Evolutionary conservation across 768 basidiomycete species (phyloP), one percentile per base, ranked within the genome.

Genomic region (Russula brevipes): DNA sequence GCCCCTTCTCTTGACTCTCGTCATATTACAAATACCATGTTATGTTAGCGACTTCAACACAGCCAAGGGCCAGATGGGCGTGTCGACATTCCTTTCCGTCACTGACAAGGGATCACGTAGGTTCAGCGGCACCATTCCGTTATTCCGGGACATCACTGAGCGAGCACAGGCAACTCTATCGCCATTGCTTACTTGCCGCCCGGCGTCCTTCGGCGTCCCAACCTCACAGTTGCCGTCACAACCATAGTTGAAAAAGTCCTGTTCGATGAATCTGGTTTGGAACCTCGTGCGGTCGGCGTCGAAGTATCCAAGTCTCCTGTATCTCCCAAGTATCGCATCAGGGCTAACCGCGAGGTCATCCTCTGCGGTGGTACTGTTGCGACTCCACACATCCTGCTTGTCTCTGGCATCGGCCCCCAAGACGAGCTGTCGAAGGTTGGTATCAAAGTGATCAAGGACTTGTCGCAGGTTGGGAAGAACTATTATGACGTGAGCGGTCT

Each of bases 361-460:
- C 30, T 71, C 45, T 39, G 58, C 14, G 69, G 65, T 19, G 71
- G 71, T n/a, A 24, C 63, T 17, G 36, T 70, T 56, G 68, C 61
- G n/a, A 68, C 76, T 1, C 73, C 79, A 36, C 77, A 79, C 50
- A 64, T 80, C 17, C 72, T 80, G 1, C 71, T 78, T 54, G 69
- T 79, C 14, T 76, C 76, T n/a, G 79, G 79, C 12, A 70, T 80
- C 64, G 79, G 79, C 31, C 74, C 76, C 16, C 69, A 70, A 31
- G 69, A 62, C 3, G 69, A 73, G 10, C 64, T 79, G 9, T 68
- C 71, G 31, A 61, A 55, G 30, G 63, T 74, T 51, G 70, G 70
- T 14, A 75, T 81, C 36, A 51, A 56, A 19, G 56, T 57, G 5
- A 52, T 63, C 16, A 63, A 67, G 39, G 54, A 60, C 38, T 38